These are phyloP conservation scores for Myxozyma neotropica DNA, from an alignment of 805 yeast species.

Conservation along the genomic window DNA sequence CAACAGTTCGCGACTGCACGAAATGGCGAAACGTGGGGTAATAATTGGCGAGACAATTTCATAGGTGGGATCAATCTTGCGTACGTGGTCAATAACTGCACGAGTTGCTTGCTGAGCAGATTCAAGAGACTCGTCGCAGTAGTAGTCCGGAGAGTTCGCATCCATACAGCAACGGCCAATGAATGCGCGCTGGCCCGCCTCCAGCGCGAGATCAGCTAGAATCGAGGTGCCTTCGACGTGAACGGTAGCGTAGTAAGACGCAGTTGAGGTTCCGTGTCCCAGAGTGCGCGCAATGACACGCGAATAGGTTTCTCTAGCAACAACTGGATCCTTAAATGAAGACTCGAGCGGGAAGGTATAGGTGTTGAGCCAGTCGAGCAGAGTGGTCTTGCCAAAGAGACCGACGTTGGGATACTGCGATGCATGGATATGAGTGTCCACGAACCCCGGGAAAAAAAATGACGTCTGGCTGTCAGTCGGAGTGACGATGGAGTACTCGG, in stretches of 20 bases:
- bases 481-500: conserved; percentile 18
- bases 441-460: conserved; percentile 81
- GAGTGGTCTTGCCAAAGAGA: conserved; percentile 79
- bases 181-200: conserved; percentile 80
- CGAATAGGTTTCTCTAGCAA: conserved; percentile 65
- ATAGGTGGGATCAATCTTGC: conserved; percentile 54
- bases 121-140: conserved; percentile 57
- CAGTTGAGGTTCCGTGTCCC: conserved; percentile 84
- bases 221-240: conserved; percentile 74
- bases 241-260: conserved; percentile 87
- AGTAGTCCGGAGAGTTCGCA: conserved; percentile 72
- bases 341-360: conserved; percentile 91
- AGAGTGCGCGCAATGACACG: conserved; percentile 72
- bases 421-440: conserved; percentile 84
- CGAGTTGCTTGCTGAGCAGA: conserved; percentile 59
- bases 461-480: conserved; percentile 9
- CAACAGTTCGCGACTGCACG: conserved; percentile 69
- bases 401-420: conserved; percentile 83
- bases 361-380: conserved; percentile 83
- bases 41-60: conserved; percentile 68
- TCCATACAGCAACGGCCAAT: conserved; percentile 97
- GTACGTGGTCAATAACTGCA: conserved; percentile 60
- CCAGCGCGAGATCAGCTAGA: conserved; percentile 70
- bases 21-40: conserved; percentile 94
- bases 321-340: conserved; percentile 54